phyloP scores from a whole-genome alignment of 225 moss, liverwort and hornwort species.

The Sphagnum tenellum region DNA sequence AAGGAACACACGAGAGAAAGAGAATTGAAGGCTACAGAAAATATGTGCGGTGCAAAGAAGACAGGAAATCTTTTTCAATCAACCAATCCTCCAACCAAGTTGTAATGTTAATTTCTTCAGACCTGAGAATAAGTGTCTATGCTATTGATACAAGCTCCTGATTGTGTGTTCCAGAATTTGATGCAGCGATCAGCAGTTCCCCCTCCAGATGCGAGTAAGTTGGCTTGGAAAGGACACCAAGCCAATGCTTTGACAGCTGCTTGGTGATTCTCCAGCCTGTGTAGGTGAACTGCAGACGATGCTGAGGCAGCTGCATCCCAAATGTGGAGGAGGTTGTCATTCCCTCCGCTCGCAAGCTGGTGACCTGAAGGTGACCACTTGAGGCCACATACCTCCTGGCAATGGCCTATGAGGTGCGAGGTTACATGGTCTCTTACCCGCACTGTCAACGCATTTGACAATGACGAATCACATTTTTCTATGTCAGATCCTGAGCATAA shows the following conservation, averaged over 20 bases:
- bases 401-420: slow-evolving; percentile 58
- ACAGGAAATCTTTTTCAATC: too few relatives aligned
- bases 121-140: slow-evolving; percentile 87
- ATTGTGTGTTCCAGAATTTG: slow-evolving; percentile 91
- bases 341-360: slow-evolving; percentile 87
- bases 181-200: slow-evolving; percentile 93
- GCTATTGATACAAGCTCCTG: slow-evolving; percentile 68
- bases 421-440: slow-evolving; percentile 57
- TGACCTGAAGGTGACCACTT: slow-evolving; percentile 85
- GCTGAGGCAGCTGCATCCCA: slow-evolving; percentile 65
- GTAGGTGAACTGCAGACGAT: slow-evolving; percentile 55
- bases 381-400: slow-evolving; percentile 88
- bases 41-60: too few relatives aligned
- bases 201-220: slow-evolving; percentile 80
- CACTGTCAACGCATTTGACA: slow-evolving; percentile 19
- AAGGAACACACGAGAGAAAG: too few relatives aligned
- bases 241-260: slow-evolving; percentile 92
- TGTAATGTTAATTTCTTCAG: not conserved
- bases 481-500: too few relatives aligned
- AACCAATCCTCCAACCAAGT: too few relatives aligned
- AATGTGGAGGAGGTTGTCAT: slow-evolving; percentile 89
- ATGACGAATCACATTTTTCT: not conserved
- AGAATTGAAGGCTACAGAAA: too few relatives aligned
- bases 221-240: slow-evolving; percentile 86
- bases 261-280: slow-evolving; percentile 78